Evolutionary conservation across 495 filamentous ascomycete species (phyloP), one percentile per base, ranked within the genome.

Genomic region (Trichoderma erinaceum): DNA sequence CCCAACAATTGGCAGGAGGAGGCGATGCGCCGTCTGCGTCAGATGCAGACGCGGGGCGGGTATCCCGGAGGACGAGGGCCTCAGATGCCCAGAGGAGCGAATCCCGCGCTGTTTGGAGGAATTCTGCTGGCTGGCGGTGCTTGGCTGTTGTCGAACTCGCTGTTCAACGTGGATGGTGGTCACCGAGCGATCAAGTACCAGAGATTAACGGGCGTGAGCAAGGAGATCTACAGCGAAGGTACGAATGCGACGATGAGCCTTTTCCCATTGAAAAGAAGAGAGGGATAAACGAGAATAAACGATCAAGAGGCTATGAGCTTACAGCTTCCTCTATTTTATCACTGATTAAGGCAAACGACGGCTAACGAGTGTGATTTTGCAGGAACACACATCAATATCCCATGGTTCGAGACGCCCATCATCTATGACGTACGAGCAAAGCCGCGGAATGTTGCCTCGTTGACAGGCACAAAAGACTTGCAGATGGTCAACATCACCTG

Each of bases 401-500:
- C 95, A 50, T 98, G 96, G 95, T 87, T 99, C 79, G 96, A 99
- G 78, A 97, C 94, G 6, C 92, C 95, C 48, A 88, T 99, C 74
- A 90, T 90, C 72, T 99, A 98, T 81, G 95, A 99, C 78, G 95
- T 99, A 68, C 94, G 95, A 77, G 95, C 95, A 27, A 97, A 96
- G 81, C 95, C 95, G 72, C 88, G 96, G 73, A 97, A 94, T 76
- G 95, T 99, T 69, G 89, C 95, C 70, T 99, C 95, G 74, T 89
- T 99, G 67, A 98, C 95, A 67, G 95, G 96, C 71, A 99, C 95
- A 75, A 99, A 99, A 81, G 95, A 99, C 79, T 81, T 99, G 77
- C 95, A 99, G 85, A 99, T 99, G 95, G 95, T 99, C 77, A 99
- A 99, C 85, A 99, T 99, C 78, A 99, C 96, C 75, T 99, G 95